Conservation (phyloP, 2,329 filamentous ascomycete species). For the Paecilomyces formosus region DNA sequence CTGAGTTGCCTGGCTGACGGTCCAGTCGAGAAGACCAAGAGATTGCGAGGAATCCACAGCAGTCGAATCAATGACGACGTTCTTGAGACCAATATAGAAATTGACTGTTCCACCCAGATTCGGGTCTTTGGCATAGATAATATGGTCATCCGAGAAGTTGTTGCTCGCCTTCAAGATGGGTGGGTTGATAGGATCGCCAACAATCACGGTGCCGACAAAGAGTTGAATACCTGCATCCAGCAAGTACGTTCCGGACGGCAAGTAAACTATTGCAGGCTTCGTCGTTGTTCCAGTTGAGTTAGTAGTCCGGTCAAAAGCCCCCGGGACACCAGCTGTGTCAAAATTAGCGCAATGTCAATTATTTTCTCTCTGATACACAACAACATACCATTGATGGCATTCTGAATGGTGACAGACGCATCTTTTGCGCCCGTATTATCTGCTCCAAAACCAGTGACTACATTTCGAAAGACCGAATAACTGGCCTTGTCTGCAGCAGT, state of each 20-base stretch:
- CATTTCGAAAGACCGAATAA: conserved; percentile 30
- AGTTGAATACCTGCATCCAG: conserved; percentile 17
- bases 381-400: conserved; percentile 19
- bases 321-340: conserved; percentile 11
- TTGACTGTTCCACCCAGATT: conserved; percentile 15
- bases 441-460: conserved; percentile 25
- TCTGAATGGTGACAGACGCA: conserved; percentile 20
- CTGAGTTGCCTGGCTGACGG: conserved; percentile 24
- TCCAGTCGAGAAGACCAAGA: conserved; percentile 26
- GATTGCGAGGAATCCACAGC: conserved; percentile 8
- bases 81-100: conserved; percentile 25
- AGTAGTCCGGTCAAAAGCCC: conserved; percentile 17
- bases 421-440: conserved; percentile 24
- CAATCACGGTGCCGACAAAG: conserved; percentile 22
- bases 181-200: conserved; percentile 22
- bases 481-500: conserved; percentile 14
- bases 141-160: conserved; percentile 17
- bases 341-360: conserved; percentile 1
- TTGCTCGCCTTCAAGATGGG: conserved; percentile 19
- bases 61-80: conserved; percentile 24
- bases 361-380: neutral
- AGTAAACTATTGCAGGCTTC: conserved; percentile 20
- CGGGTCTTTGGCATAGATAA: conserved; percentile 20
- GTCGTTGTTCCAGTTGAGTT: conserved; percentile 21
- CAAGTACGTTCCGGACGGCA: conserved; percentile 20